Evolutionary conservation across 768 basidiomycete genomes (phyloP).

Genomic region (Xerocomus potaroensis): DNA sequence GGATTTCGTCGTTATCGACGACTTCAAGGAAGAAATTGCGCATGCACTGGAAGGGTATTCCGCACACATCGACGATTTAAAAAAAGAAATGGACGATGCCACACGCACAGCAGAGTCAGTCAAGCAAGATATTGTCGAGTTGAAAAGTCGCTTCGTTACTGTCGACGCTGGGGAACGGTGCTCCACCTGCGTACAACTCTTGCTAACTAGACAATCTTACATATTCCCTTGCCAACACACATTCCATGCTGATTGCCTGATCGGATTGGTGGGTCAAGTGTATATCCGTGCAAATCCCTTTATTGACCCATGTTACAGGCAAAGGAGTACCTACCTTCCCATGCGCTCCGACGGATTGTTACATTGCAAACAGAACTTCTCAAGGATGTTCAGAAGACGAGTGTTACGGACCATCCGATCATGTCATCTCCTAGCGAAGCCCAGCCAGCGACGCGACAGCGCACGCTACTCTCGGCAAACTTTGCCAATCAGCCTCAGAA

Average conservation of each 20-base stretch:
- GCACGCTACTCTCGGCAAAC: slow-evolving; percentile 71
- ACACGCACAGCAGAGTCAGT: slow-evolving; percentile 90
- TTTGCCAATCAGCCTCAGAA: slow-evolving; percentile 60
- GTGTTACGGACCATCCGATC: slow-evolving; percentile 31
- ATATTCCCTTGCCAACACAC: slow-evolving; percentile 97
- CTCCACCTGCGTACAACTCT: slow-evolving; percentile 67
- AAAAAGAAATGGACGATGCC: slow-evolving; percentile 94
- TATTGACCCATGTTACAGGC: slow-evolving; percentile 47
- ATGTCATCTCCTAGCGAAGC: slow-evolving; percentile 32
- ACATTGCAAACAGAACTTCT: slow-evolving; percentile 82
- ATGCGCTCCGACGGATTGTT: slow-evolving; percentile 79
- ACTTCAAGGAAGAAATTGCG: slow-evolving; percentile 99
- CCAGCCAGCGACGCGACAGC: slow-evolving; percentile 50
- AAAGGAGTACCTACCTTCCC: slow-evolving; percentile 85
- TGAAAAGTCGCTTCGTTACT: slow-evolving; percentile 88
- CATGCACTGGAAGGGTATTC: slow-evolving; percentile 93
- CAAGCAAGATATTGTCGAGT: slow-evolving; percentile 81
- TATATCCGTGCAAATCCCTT: background rate
- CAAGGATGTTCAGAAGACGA: slow-evolving; percentile 39
- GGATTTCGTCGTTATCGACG: slow-evolving; percentile 98
- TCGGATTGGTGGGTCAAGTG: slow-evolving; percentile 72
- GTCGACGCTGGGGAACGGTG: slow-evolving; percentile 87
- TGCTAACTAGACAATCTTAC: slow-evolving; percentile 92
- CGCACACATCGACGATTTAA: slow-evolving; percentile 82
- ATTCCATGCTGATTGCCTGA: slow-evolving; percentile 97